phyloP scores from a whole-genome alignment of 768 basidiomycete species.

The Tricholoma flavovirens region DNA sequence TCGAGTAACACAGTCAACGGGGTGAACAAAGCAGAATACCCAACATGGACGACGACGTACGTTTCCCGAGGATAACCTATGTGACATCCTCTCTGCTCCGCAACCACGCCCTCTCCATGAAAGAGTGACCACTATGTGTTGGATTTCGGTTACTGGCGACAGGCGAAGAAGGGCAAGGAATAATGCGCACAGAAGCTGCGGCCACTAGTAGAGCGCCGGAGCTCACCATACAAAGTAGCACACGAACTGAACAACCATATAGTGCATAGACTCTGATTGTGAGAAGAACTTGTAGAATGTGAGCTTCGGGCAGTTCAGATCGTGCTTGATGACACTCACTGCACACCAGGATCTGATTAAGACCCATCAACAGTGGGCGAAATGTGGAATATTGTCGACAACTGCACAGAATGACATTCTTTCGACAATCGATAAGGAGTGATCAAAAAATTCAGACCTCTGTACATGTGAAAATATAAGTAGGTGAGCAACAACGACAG shows the following conservation, averaged over 20 bases:
- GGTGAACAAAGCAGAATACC: neutral
- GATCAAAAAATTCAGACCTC: conserved; percentile 9
- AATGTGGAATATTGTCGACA: conserved; percentile 34
- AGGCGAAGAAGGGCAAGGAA: neutral
- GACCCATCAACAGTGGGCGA: conserved; percentile 36
- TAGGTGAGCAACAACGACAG: neutral
- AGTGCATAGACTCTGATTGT: conserved; percentile 46
- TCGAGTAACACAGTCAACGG: neutral
- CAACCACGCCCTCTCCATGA: conserved; percentile 27
- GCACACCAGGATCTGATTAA: conserved; percentile 41
- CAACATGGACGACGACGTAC: conserved; percentile 17
- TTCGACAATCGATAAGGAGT: neutral
- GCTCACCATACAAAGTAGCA: conserved; percentile 31
- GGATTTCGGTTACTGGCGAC: neutral
- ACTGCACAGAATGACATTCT: conserved; percentile 19
- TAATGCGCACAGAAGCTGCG: conserved; percentile 30
- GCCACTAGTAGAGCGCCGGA: conserved; percentile 25
- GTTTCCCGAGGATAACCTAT: conserved; percentile 24
- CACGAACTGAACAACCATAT: conserved; percentile 34
- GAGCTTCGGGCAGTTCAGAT: neutral
- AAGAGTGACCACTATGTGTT: conserved; percentile 38
- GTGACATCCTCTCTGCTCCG: conserved; percentile 29
- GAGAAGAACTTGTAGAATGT: conserved; percentile 30
- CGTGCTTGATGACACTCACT: conserved; percentile 26
- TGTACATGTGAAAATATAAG: conserved; percentile 4